phyloP scores from a whole-genome alignment of 2,329 filamentous ascomycete genomes.

The Mycosphaerella sp. region DNA sequence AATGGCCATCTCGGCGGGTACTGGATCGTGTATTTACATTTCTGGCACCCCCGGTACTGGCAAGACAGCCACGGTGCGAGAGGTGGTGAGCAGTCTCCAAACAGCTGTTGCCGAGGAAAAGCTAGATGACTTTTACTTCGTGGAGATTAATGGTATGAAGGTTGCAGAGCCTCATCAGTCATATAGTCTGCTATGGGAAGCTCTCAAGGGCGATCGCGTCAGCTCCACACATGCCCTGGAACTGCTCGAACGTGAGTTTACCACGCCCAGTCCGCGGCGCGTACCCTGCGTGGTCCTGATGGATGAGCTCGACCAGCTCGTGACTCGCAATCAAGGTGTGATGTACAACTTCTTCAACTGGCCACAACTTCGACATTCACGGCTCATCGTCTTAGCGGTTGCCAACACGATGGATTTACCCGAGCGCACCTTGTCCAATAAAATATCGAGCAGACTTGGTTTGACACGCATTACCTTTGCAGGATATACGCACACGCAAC shows the following conservation, averaged over 20 bases:
- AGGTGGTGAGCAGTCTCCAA: conserved; percentile 85
- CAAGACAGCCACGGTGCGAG: conserved; percentile 94
- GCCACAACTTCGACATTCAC: conserved; percentile 84
- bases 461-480: conserved; percentile 94
- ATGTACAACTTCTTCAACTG: conserved; percentile 99
- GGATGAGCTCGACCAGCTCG: conserved; percentile 96
- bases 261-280: conserved; percentile 77
- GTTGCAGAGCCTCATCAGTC: conserved; percentile 97
- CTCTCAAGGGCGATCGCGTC: conserved; percentile 85
- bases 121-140: conserved; percentile 96
- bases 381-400: conserved; percentile 91
- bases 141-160: conserved; percentile 99
- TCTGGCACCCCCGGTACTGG: conserved; percentile 97
- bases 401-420: conserved; percentile 99
- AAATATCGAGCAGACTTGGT: conserved; percentile 81
- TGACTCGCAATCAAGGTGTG: conserved; percentile 97
- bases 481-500: conserved; percentile 92
- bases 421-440: conserved; percentile 93
- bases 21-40: conserved; percentile 96
- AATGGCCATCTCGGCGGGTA: conserved; percentile 86
- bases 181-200: conserved; percentile 93
- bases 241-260: conserved; percentile 87
- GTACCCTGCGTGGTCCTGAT: conserved; percentile 96
- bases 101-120: conserved; percentile 83
- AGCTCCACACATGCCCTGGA: conserved; percentile 87